Conservation (phyloP, 129 eudicot species). For the Dittrichia graveolens region DNA sequence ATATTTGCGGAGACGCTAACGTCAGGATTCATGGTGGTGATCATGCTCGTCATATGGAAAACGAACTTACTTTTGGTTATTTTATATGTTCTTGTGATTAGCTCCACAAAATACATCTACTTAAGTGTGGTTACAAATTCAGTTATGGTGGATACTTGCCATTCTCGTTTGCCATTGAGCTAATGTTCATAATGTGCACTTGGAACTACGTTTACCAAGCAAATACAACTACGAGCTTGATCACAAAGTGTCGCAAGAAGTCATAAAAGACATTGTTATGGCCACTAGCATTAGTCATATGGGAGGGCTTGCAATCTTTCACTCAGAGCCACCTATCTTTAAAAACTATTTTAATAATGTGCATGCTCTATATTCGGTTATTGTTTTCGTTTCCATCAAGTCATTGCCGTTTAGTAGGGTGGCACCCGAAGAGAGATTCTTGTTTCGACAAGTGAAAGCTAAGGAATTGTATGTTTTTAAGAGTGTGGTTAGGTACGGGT, state of each 20-base stretch:
- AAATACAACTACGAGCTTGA: conserved; percentile 64
- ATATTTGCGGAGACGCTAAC: conserved; percentile 78
- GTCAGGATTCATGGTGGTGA: conserved; percentile 56
- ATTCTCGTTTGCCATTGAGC: conserved; percentile 45
- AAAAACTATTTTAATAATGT: conserved; percentile 62
- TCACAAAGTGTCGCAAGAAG: conserved; percentile 52
- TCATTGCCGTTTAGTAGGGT: conserved; percentile 65
- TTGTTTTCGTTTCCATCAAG: conserved; percentile 67
- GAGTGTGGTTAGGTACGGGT: conserved; percentile 81
- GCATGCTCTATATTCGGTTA: conserved; percentile 69
- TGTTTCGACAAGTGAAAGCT: conserved; percentile 59
- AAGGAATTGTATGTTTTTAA: conserved; percentile 54
- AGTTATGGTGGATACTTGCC: conserved; percentile 65
- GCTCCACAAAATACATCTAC: conserved; percentile 50
- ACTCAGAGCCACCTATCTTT: conserved; percentile 82
- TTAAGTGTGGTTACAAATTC: conserved; percentile 72
- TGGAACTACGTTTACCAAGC: conserved; percentile 67
- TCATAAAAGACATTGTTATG: conserved; percentile 34
- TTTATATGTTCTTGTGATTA: conserved; percentile 43
- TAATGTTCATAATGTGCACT: conserved; percentile 54
- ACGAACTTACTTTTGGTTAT: conserved; percentile 48
- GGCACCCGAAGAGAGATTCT: conserved; percentile 63
- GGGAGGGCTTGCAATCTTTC: conserved; percentile 66
- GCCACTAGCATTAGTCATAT: conserved; percentile 32
- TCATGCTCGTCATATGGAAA: conserved; percentile 78